These are phyloP conservation scores for Cyamopsis tetragonoloba DNA, from an alignment of 306 rosid species.

Conservation along the genomic window DNA sequence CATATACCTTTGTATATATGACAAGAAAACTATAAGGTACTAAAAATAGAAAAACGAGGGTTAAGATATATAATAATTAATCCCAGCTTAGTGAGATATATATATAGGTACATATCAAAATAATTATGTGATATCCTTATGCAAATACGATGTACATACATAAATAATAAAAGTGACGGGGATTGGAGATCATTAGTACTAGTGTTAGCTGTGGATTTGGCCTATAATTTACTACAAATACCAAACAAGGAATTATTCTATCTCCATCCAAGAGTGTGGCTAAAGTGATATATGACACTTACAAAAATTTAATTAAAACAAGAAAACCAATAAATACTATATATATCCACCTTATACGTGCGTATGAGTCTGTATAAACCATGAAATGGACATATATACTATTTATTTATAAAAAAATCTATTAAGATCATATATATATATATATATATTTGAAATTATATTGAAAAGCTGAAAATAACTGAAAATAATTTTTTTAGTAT, in stretches of 20 bases:
- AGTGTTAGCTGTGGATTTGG: slow-evolving; percentile 8
- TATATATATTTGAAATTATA: no score
- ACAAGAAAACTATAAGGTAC: background rate
- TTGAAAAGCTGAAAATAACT: no score
- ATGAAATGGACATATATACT: background rate
- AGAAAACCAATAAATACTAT: background rate
- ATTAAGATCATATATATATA: no score
- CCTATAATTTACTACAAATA: background rate
- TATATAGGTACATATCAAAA: no score
- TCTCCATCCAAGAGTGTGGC: background rate
- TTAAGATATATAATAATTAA: background rate
- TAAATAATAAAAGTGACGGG: slow-evolving; percentile 9
- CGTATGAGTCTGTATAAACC: background rate
- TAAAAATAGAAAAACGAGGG: background rate
- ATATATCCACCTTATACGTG: background rate
- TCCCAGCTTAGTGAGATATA: background rate
- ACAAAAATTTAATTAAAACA: background rate
- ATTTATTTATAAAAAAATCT: background rate
- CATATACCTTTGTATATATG: background rate
- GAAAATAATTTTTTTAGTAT: no score
- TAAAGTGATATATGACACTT: background rate
- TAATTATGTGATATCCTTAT: slow-evolving; percentile 14
- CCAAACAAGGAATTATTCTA: background rate
- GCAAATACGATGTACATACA: slow-evolving; percentile 21
- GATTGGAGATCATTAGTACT: background rate